Conservation (phyloP, 371 early-diverging fungal genomes). For the Apophysomyces ossiformis region DNA sequence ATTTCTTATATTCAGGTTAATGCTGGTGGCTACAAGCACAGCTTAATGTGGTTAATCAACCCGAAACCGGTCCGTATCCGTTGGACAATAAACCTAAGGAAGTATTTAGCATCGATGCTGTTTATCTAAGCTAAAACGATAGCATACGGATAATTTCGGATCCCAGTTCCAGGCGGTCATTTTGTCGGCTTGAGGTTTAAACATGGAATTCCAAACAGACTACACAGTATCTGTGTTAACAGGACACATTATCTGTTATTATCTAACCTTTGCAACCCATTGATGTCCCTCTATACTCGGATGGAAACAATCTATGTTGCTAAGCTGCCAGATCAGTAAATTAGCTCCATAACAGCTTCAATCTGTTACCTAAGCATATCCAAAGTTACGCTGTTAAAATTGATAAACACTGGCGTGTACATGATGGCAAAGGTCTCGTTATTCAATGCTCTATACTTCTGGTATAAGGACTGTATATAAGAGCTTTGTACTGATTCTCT, state of each 20-base stretch:
- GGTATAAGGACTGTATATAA: slow-evolving; percentile 16
- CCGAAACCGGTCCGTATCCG: slow-evolving; percentile 10
- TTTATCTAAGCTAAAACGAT: no score
- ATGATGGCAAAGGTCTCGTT: slow-evolving; percentile 28
- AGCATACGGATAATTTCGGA: no score
- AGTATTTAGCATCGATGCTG: background rate
- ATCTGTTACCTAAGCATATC: slow-evolving; percentile 28
- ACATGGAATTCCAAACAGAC: slow-evolving; percentile 16
- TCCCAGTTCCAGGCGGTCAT: background rate
- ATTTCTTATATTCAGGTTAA: no score
- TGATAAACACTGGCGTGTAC: slow-evolving; percentile 25
- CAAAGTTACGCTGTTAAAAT: slow-evolving; percentile 30
- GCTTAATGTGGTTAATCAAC: background rate
- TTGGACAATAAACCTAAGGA: slow-evolving; percentile 14
- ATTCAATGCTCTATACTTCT: slow-evolving; percentile 29
- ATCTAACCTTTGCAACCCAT: background rate
- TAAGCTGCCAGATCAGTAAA: background rate
- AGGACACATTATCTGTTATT: background rate
- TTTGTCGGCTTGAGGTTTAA: background rate
- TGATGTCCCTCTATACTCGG: background rate
- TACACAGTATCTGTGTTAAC: background rate
- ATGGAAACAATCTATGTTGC: slow-evolving; percentile 1
- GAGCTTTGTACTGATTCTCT: background rate
- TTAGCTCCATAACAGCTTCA: background rate
- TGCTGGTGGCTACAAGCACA: no score